These are phyloP conservation scores for Lasiosphaeris hirsuta DNA, from an alignment of 495 filamentous ascomycete genomes.

Conservation along the genomic window DNA sequence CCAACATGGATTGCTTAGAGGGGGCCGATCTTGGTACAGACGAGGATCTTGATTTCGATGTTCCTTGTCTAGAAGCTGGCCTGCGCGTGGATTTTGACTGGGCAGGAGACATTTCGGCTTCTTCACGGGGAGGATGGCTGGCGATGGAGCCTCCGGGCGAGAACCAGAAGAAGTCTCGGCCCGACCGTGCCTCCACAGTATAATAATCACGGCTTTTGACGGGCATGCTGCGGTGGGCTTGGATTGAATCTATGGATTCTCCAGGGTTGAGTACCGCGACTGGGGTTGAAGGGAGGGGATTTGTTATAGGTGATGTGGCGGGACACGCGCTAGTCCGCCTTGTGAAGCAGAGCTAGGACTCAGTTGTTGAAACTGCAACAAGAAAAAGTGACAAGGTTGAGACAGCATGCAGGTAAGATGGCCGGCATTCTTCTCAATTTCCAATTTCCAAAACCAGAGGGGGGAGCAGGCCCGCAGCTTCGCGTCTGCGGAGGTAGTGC, in stretches of 20 bases:
- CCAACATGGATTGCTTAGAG: background rate
- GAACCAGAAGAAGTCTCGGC: constrained; percentile 10
- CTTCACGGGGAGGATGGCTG: no score
- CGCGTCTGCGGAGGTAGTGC: background rate
- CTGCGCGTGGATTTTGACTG: background rate
- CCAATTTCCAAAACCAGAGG: background rate
- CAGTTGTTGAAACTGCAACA: background rate
- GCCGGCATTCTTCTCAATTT: background rate
- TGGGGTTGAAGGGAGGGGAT: background rate
- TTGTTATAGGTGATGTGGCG: background rate
- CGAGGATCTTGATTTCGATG: constrained; percentile 15
- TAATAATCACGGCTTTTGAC: constrained; percentile 1
- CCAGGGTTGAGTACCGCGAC: background rate
- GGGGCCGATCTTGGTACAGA: background rate
- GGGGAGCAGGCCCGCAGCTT: background rate
- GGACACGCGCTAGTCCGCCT: no score
- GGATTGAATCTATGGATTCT: background rate
- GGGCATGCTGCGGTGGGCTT: constrained; percentile 2
- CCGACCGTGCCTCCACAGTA: background rate
- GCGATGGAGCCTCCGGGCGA: background rate
- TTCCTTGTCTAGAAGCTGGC: background rate
- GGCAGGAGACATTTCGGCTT: no score
- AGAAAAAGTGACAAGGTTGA: background rate
- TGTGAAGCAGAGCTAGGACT: no score
- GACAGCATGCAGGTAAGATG: no score